Evolutionary conservation across 495 filamentous ascomycete genomes (phyloP).

Genomic region (Penicillium crystallinum): DNA sequence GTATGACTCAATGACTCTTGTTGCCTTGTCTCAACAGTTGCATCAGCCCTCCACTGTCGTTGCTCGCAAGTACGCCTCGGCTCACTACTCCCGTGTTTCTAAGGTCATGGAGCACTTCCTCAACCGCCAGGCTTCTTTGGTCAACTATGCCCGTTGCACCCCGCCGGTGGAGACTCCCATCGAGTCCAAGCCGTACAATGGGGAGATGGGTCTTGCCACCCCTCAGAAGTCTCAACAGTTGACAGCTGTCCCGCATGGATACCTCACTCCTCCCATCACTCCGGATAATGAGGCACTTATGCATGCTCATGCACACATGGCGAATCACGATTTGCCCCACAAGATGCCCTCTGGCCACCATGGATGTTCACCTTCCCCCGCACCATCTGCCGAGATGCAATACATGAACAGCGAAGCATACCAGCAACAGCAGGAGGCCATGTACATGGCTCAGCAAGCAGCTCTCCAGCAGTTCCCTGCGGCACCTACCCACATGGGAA

Average conservation of each 20-base stretch:
- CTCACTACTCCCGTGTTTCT: constrained; percentile 76
- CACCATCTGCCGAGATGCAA: constrained; percentile 35
- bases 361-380: constrained; percentile 38
- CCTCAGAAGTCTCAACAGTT: constrained; percentile 74
- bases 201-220: constrained; percentile 60
- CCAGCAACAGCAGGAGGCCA: constrained; percentile 31
- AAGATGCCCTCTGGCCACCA: constrained; percentile 19
- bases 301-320: constrained; percentile 23
- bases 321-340: constrained; percentile 25
- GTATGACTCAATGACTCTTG: constrained; percentile 75
- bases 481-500: constrained; percentile 34
- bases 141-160: constrained; percentile 62
- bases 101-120: constrained; percentile 81
- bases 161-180: constrained; percentile 59
- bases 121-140: constrained; percentile 70
- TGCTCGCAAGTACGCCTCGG: constrained; percentile 79
- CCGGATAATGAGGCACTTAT: constrained; percentile 69
- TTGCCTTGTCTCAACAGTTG: constrained; percentile 77
- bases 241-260: constrained; percentile 67
- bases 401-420: constrained; percentile 38
- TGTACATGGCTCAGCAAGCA: constrained; percentile 25
- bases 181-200: constrained; percentile 51
- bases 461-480: constrained; percentile 27
- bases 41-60: constrained; percentile 83
- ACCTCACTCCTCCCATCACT: constrained; percentile 92